Percentiles rank a stretch among this genome's conserved stretches.
These are phyloP conservation scores for Infundibulicybe gibba DNA, from an alignment of 768 basidiomycete genomes.

Conservation along the genomic window DNA sequence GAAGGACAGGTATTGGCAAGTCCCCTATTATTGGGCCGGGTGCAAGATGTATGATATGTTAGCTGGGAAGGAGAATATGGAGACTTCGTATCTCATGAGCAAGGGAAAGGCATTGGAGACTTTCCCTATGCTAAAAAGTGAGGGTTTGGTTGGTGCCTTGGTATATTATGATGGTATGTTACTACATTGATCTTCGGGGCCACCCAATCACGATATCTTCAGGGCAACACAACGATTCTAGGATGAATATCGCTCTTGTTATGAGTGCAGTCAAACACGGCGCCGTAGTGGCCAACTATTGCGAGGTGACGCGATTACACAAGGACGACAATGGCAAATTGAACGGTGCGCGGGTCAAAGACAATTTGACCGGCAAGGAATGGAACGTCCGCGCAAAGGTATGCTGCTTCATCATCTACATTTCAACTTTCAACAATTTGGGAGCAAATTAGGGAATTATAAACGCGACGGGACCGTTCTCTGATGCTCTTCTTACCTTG, in stretches of 20 bases:
- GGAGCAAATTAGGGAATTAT: slow-evolving; percentile 63
- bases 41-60: slow-evolving; percentile 96
- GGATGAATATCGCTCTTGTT: slow-evolving; percentile 96
- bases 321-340: slow-evolving; percentile 67
- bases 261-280: slow-evolving; percentile 94
- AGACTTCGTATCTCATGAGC: slow-evolving; percentile 91
- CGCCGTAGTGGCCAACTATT: slow-evolving; percentile 85
- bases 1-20: slow-evolving; percentile 83
- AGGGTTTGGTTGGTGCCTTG: slow-evolving; percentile 89
- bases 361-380: slow-evolving; percentile 79
- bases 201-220: neutral
- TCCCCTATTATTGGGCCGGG: slow-evolving; percentile 94
- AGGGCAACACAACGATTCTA: slow-evolving; percentile 98
- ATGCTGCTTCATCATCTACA: slow-evolving; percentile 1
- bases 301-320: slow-evolving; percentile 75
- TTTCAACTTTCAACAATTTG: neutral
- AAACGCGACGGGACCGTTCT: slow-evolving; percentile 96
- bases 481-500: slow-evolving; percentile 79
- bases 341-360: slow-evolving; percentile 71
- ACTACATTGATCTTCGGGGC: slow-evolving; percentile 10
- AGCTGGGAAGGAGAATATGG: slow-evolving; percentile 97
- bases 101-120: slow-evolving; percentile 90
- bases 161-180: slow-evolving; percentile 94
- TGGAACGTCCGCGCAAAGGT: slow-evolving; percentile 84
- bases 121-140: slow-evolving; percentile 94